These are phyloP conservation scores for Spergularia marina DNA, from an alignment of 148 eudicot genomes.

Conservation along the genomic window DNA sequence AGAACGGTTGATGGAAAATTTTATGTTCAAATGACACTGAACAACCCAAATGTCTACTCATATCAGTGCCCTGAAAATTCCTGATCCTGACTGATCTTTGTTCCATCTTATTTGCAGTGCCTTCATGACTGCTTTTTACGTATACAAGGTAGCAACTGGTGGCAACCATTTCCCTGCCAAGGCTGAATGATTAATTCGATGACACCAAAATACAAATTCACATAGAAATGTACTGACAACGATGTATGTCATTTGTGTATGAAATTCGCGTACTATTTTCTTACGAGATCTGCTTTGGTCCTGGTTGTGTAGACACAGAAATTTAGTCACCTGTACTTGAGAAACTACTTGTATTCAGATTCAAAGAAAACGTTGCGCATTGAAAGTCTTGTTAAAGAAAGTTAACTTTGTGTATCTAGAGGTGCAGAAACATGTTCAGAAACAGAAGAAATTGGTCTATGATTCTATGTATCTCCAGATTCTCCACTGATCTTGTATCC, in stretches of 20 bases:
- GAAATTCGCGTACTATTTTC: slow-evolving; percentile 12
- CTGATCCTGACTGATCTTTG: slow-evolving; percentile 21
- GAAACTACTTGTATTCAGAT: no score
- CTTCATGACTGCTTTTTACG: slow-evolving; percentile 80
- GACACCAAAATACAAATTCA: neutral
- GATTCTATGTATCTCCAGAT: no score
- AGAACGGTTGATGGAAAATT: no score
- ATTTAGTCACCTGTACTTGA: no score
- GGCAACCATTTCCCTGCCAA: slow-evolving; percentile 81
- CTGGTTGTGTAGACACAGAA: neutral
- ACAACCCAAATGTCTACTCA: neutral
- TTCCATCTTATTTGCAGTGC: slow-evolving; percentile 51
- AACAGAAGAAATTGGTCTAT: no score
- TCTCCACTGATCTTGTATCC: no score
- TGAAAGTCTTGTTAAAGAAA: no score
- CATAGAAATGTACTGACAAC: neutral
- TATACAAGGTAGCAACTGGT: slow-evolving; percentile 80
- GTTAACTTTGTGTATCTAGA: no score
- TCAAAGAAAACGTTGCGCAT: no score
- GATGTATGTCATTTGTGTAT: slow-evolving; percentile 8
- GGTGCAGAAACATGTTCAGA: no score
- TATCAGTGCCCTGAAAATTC: slow-evolving; percentile 1
- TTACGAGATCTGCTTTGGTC: neutral
- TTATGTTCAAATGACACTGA: no score
- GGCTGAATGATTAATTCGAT: slow-evolving; percentile 41